phyloP scores from a whole-genome alignment of 2,329 filamentous ascomycete genomes.

The Cladosporium halotolerans region DNA sequence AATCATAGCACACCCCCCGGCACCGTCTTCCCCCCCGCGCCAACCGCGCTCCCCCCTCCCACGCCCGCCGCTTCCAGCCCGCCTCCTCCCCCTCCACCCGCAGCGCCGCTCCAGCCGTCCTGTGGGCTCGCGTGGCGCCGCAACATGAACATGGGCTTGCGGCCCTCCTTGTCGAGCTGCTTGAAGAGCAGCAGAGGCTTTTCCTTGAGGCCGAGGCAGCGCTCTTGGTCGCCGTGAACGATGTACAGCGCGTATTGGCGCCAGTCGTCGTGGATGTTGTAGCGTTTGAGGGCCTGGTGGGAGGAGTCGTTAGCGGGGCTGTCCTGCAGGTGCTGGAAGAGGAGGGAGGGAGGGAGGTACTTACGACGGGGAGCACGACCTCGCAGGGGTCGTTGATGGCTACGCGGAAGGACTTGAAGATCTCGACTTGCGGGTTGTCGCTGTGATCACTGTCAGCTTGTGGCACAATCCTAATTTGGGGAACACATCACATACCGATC shows the following conservation, averaged over 20 bases:
- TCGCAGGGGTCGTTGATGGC: conserved; percentile 97
- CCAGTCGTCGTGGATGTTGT: conserved; percentile 97
- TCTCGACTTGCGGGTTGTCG: conserved; percentile 64
- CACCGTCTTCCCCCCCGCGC: conserved; percentile 3
- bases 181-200: conserved; percentile 95
- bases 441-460: conserved; percentile 4
- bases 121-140: conserved; percentile 54
- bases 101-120: conserved; percentile 27
- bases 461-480: background rate
- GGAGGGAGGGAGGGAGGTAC: conserved; percentile 12
- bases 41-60: background rate
- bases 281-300: conserved; percentile 74
- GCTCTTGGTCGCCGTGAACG: conserved; percentile 96
- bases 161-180: conserved; percentile 90
- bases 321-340: background rate
- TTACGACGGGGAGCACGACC: conserved; percentile 78
- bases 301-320: background rate
- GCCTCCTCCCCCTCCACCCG: conserved; percentile 5
- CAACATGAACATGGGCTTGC: conserved; percentile 99
- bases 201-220: conserved; percentile 84
- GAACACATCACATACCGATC: conserved; percentile 16
- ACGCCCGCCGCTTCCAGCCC: conserved; percentile 5
- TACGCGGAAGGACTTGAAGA: conserved; percentile 98
- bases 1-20: conserved; percentile 10
- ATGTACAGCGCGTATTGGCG: conserved; percentile 97